A percentile compares a stretch with the other conserved stretches of the same genome.
These are phyloP conservation scores for Cercophora scortea DNA, from an alignment of 495 filamentous ascomycete species.

Conservation along the genomic window DNA sequence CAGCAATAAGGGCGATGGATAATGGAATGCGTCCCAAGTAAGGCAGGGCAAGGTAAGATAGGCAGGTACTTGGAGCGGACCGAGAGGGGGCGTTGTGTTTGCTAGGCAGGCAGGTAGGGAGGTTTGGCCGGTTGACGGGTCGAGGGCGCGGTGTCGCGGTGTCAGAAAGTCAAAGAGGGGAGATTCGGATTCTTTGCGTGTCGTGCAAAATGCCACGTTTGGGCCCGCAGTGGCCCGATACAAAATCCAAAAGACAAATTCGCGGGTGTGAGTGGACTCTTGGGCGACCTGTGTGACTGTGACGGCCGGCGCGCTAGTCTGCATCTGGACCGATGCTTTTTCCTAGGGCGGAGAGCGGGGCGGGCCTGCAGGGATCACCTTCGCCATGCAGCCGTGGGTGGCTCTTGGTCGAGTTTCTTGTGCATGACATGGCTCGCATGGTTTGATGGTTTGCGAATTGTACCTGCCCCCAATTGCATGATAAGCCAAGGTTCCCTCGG, in stretches of 20 bases:
- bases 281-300: neutral
- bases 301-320: neutral
- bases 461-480: too few relatives aligned
- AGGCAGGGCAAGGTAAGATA: neutral
- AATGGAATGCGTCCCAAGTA: neutral
- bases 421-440: too few relatives aligned
- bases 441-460: too few relatives aligned
- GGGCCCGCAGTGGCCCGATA: conserved; percentile 2
- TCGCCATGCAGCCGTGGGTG: neutral
- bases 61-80: neutral
- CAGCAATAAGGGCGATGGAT: neutral
- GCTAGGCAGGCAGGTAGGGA: neutral
- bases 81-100: neutral
- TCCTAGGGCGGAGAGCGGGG: neutral
- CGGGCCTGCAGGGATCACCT: neutral
- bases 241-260: conserved; percentile 9
- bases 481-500: too few relatives aligned
- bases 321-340: neutral
- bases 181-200: conserved; percentile 4
- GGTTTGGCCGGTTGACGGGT: neutral
- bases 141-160: conserved; percentile 7
- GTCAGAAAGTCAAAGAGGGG: neutral
- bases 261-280: conserved; percentile 8
- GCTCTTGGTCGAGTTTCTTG: too few relatives aligned
- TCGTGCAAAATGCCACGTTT: conserved; percentile 19